Percentiles rank a stretch among this genome's conserved stretches.
Conservation (phyloP, 345 rosid genomes). For the Rhodamnia argentea region DNA sequence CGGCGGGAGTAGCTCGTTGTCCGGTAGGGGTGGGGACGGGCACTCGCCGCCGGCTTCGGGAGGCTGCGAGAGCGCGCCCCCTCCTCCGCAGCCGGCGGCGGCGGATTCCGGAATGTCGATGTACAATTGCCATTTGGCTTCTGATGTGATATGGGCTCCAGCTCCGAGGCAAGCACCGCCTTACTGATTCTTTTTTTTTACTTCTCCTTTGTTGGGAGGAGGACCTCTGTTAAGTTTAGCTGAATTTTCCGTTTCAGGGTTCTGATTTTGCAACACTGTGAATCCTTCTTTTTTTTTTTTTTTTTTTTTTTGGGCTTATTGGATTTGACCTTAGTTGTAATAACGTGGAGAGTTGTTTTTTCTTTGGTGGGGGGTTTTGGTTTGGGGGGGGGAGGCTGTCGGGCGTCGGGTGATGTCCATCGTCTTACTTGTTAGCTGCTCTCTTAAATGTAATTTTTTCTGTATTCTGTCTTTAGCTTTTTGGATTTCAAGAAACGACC, state of each 20-base stretch:
- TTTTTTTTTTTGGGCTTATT: background rate
- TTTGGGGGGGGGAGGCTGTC: too few relatives aligned
- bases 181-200: conserved; percentile 9
- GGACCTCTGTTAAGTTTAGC: background rate
- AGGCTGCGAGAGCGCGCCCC: conserved; percentile 33
- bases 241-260: background rate
- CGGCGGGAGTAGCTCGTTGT: conserved; percentile 14
- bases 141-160: conserved; percentile 76
- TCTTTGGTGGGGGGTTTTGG: too few relatives aligned
- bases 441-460: background rate
- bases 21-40: conserved; percentile 38
- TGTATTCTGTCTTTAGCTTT: background rate
- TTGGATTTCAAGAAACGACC: background rate
- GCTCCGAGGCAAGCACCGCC: conserved; percentile 51
- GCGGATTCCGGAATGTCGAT: conserved; percentile 52
- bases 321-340: background rate
- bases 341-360: background rate
- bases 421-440: background rate
- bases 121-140: conserved; percentile 54
- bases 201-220: background rate
- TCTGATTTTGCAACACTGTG: conserved; percentile 7
- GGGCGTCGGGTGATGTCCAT: background rate
- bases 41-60: conserved; percentile 45
- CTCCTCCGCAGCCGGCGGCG: conserved; percentile 7
- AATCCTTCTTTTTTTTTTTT: background rate